These are phyloP conservation scores for Mallotus repandus DNA, from an alignment of 441 rosid genomes.

Conservation along the genomic window DNA sequence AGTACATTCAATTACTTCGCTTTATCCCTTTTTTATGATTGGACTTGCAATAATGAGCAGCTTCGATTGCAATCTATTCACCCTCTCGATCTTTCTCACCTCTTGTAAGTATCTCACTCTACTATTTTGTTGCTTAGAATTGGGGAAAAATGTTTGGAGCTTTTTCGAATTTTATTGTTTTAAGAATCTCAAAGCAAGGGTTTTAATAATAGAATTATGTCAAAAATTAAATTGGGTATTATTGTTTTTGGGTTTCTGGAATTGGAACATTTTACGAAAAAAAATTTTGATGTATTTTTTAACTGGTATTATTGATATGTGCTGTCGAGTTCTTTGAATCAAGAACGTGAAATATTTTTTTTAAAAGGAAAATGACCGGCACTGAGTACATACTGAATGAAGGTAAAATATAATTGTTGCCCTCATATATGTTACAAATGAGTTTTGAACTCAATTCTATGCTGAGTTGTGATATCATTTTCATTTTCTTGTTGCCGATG, in stretches of 20 bases:
- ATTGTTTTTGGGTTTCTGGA: neutral
- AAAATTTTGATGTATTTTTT: neutral
- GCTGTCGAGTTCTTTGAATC: neutral
- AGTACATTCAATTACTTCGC: conserved; percentile 78
- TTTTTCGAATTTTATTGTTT: neutral
- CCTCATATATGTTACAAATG: too few species aligned
- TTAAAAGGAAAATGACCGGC: conserved; percentile 60
- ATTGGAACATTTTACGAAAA: neutral
- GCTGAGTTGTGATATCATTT: too few species aligned
- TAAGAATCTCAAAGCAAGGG: neutral
- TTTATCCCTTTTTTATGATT: conserved; percentile 77
- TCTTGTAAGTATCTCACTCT: conserved; percentile 46
- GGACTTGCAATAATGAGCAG: conserved; percentile 78
- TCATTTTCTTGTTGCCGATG: too few species aligned
- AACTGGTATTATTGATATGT: neutral
- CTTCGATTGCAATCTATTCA: conserved; percentile 72
- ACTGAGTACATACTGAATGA: conserved; percentile 63
- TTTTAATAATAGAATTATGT: neutral
- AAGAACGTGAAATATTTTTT: neutral
- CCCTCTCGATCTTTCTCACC: conserved; percentile 79
- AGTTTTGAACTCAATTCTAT: too few species aligned
- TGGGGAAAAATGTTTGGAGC: neutral
- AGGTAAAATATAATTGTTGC: neutral
- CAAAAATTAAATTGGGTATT: neutral
- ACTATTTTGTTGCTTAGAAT: neutral